Base-by-base conservation (phyloP, 129 eudicot species). In the Tanacetum coccineum region DNA sequence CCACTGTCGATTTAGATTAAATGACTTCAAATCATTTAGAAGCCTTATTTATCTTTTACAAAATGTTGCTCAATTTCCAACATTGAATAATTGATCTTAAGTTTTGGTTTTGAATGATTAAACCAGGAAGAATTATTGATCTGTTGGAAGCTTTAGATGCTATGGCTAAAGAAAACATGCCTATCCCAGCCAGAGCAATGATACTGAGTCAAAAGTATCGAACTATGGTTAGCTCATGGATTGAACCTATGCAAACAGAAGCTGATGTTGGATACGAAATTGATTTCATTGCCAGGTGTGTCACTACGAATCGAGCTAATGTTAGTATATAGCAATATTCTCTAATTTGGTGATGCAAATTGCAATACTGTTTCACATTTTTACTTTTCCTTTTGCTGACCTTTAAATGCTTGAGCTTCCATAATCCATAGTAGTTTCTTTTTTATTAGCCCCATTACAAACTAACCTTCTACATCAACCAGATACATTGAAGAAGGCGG, bases 181-280 rank as follows among this genome's bases (percentile, higher is more conserved):
- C 80, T 72, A 82, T 93, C 46, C 96, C 98, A 60, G 85, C 89
- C n/a, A 82, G 98, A 84, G 98, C 98, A 70, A 93, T 93, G 96
- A 89, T 93, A 64, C 74, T 86, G 80, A 93, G 86, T 80, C 87
- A 78, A 78, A 93, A 93, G 59, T 93, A 93, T 72, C 82, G 98
- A 62, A 83, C 98, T 52, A 45, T 93, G 72, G 98, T 93, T 78
- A 93, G 98, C 80, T 88, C 98, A 7, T 93, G 98, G 98, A 93
- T 93, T 79, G 98, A 93, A 81, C 98, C 98, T 78, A 76, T 93
- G 81, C 85, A 81, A 61, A 95, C 88, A 62, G 98, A 93, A 80
- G 98, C 98, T 46, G 96, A 93, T 46, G 86, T 93, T 76, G 98
- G 98, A 60, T 87, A 81, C 56, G 96, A 93, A 75, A 83, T 93